Evolutionary conservation across 1,284 basidiomycete species (phyloP).

Genomic region (Fomitiporia mediterranea): DNA sequence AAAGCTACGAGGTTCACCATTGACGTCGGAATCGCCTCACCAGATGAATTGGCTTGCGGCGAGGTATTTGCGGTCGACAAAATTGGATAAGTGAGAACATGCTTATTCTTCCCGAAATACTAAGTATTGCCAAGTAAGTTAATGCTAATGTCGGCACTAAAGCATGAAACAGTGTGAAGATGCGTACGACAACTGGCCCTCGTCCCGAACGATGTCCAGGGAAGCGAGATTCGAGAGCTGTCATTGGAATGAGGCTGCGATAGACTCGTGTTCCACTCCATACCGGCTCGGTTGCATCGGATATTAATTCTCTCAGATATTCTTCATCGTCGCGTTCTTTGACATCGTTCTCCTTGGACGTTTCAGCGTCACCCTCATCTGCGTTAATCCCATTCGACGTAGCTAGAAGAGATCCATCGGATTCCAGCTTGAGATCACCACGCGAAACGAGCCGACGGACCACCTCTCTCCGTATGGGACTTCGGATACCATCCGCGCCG

Average conservation of each 20-base stretch:
- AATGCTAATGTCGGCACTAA: background rate
- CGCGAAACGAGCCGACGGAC: background rate
- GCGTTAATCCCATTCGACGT: background rate
- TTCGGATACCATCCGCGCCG: slow-evolving; percentile 22
- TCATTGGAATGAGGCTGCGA: slow-evolving; percentile 20
- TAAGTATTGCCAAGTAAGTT: background rate
- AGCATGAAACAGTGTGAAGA: background rate
- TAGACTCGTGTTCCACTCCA: slow-evolving; percentile 23
- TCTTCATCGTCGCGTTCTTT: background rate
- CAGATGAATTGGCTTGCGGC: background rate
- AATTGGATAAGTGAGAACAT: slow-evolving; percentile 17
- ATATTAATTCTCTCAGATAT: background rate
- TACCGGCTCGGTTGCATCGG: slow-evolving; percentile 18
- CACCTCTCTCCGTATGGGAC: slow-evolving; percentile 15
- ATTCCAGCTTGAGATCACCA: background rate
- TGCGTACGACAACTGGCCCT: slow-evolving; percentile 13
- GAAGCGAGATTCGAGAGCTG: slow-evolving; percentile 10
- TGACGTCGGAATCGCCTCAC: slow-evolving; percentile 13
- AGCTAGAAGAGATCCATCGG: background rate
- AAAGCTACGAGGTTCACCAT: slow-evolving; percentile 27
- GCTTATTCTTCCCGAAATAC: slow-evolving; percentile 17
- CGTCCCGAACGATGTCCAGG: slow-evolving; percentile 9
- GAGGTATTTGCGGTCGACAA: background rate
- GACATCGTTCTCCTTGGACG: background rate
- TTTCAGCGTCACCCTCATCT: background rate